Percentiles rank a stretch among this genome's conserved stretches.
These are phyloP conservation scores for Colletotrichum noveboracense DNA, from an alignment of 2,329 filamentous ascomycete species.

Conservation along the genomic window DNA sequence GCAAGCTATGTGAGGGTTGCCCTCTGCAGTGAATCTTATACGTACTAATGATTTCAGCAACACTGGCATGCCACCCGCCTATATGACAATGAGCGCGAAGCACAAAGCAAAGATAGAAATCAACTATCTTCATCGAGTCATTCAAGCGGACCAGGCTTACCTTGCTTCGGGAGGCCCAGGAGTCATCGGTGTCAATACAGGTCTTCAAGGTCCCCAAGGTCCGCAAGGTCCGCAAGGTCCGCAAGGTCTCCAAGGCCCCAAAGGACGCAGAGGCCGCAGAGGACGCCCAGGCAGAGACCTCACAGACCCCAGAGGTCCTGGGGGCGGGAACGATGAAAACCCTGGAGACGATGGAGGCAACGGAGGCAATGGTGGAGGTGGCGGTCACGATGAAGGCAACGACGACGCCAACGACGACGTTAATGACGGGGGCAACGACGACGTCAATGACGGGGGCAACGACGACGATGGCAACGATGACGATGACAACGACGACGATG, in stretches of 20 bases:
- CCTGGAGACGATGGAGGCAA: not conserved
- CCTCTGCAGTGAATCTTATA: not conserved
- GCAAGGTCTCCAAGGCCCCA: too few relatives aligned
- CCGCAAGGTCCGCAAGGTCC: too few relatives aligned
- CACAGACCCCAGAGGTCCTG: not conserved
- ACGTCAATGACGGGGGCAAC: too few relatives aligned
- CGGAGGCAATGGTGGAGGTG: not conserved
- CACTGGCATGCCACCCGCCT: not conserved
- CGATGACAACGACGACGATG: too few relatives aligned
- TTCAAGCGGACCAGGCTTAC: too few relatives aligned
- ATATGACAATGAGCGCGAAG: too few relatives aligned
- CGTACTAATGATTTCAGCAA: not conserved
- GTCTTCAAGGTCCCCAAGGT: too few relatives aligned
- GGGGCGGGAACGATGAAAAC: not conserved
- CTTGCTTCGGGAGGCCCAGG: too few relatives aligned
- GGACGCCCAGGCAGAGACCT: not conserved
- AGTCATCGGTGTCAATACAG: too few relatives aligned
- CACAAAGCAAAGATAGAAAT: not conserved
- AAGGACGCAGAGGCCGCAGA: not conserved
- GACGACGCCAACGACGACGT: not conserved
- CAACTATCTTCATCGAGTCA: not conserved
- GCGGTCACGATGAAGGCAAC: not conserved
- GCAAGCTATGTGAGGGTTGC: not conserved
- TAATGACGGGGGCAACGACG: not conserved
- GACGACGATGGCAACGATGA: too few relatives aligned